These are phyloP conservation scores for Aspergillus pseudotamarii DNA, from an alignment of 2,329 filamentous ascomycete genomes.

Conservation along the genomic window DNA sequence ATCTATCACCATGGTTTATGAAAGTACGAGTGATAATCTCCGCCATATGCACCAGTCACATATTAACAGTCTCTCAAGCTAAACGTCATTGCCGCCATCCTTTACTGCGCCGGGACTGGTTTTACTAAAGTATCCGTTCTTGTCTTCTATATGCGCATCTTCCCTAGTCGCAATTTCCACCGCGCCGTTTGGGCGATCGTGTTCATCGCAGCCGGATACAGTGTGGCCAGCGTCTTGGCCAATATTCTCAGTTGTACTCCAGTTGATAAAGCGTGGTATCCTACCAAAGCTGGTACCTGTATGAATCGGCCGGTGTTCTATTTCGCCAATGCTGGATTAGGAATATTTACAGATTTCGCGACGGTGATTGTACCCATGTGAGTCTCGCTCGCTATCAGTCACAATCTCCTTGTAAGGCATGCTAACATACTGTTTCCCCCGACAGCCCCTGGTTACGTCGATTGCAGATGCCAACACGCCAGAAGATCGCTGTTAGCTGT, in stretches of 20 bases:
- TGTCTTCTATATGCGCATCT: slow-evolving; percentile 33
- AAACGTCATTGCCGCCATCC: slow-evolving; percentile 31
- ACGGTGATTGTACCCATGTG: slow-evolving; percentile 33
- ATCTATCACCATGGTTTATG: slow-evolving; percentile 26
- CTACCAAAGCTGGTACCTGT: slow-evolving; percentile 24
- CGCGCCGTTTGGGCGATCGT: slow-evolving; percentile 26
- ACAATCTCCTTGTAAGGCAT: no score
- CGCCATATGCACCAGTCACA: neutral
- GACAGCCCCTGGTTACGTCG: slow-evolving; percentile 30
- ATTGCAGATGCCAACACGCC: slow-evolving; percentile 33
- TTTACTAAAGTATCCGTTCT: slow-evolving; percentile 37
- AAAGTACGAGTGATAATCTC: slow-evolving; percentile 19
- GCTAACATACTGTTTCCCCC: neutral
- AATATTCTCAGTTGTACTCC: slow-evolving; percentile 32
- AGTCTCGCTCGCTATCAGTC: slow-evolving; percentile 1
- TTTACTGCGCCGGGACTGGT: slow-evolving; percentile 33
- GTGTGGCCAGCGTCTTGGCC: slow-evolving; percentile 29
- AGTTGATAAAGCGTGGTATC: slow-evolving; percentile 30
- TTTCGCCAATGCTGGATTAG: slow-evolving; percentile 31
- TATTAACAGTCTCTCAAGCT: slow-evolving; percentile 17
- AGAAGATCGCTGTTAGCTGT: slow-evolving; percentile 33
- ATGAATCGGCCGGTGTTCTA: slow-evolving; percentile 34
- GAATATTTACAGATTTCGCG: slow-evolving; percentile 34
- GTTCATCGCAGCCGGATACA: slow-evolving; percentile 30
- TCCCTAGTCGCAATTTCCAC: slow-evolving; percentile 30